Evolutionary conservation across 2,329 filamentous ascomycete genomes (phyloP), one percentile per base, ranked within the genome.

Genomic region (Epichloe brachyelytri): DNA sequence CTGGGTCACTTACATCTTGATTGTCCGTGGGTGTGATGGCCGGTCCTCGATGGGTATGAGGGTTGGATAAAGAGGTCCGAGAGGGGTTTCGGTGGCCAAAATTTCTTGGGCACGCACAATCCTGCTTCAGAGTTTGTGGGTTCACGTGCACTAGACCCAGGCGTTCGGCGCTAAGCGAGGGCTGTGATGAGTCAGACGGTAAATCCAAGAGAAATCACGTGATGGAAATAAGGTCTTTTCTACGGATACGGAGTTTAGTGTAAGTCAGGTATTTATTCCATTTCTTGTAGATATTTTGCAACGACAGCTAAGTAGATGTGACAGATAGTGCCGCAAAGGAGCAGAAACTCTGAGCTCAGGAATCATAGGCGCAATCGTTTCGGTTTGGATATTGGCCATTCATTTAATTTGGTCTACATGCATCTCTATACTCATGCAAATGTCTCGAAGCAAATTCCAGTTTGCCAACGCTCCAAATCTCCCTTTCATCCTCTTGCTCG

Each of bases 391-490:
- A 44, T 48, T 37, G 20, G 1, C 33, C 38, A 39, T 15, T 43
- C 30, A 19, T 15, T 39, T 22, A 20, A 34, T 38, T 34, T 14
- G 22, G 7, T 46, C 34, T 34, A 50, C 34, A 45, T 33, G 34
- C 22, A 46, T n/a, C 7, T 36, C 11, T 46, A 20, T 12, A 14
- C 10, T 54, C 70, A 71, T 44, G 68, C 65, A 63, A 77, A 76
- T 6, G 71, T 65, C 52, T 88, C 86, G 8, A 85, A 45, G 71
- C 72, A 12, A 90, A 71, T 64, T 97, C 91, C 47, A 95, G 82
- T 68, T 85, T 90, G 5, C 93, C 93, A 47, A 98, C 85, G 65
- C 87, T 93, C 90, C 89, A 95, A 55, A 98, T 83, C 72, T 98
- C 93, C 68, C 81, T 85, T 73, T 96, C 88, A 69, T 98, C 93